These are phyloP conservation scores for Mycena floridula DNA, from an alignment of 768 basidiomycete species.

Conservation along the genomic window DNA sequence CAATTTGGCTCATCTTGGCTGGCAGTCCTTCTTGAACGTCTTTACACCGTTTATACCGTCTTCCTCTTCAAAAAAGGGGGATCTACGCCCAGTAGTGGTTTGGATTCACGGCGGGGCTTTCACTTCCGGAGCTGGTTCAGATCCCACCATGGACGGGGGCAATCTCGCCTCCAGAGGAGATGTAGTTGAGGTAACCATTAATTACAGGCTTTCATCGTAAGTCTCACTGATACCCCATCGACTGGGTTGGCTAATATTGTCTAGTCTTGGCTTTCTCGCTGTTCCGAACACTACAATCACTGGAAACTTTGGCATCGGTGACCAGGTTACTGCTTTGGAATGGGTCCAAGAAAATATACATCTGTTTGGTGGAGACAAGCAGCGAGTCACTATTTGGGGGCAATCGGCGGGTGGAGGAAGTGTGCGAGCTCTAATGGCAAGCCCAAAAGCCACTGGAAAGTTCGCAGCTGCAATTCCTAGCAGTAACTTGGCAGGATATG, in stretches of 20 bases:
- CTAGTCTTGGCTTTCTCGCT: conserved; percentile 31
- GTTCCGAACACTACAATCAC: conserved; percentile 27
- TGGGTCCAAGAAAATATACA: conserved; percentile 40
- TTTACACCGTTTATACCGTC: conserved; percentile 29
- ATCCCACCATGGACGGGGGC: conserved; percentile 29
- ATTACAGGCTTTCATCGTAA: conserved; percentile 36
- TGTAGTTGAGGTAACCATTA: conserved; percentile 32
- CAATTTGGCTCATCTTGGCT: too few species aligned
- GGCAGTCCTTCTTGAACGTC: conserved; percentile 31
- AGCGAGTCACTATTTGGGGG: conserved; percentile 37
- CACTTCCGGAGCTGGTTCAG: conserved; percentile 24
- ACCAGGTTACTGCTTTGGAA: conserved; percentile 32
- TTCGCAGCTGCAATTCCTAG: conserved; percentile 23
- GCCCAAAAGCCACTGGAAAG: conserved; percentile 20
- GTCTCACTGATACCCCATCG: too few species aligned
- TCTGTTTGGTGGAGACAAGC: conserved; percentile 39
- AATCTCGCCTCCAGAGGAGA: conserved; percentile 30
- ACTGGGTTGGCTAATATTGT: too few species aligned
- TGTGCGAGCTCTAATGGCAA: conserved; percentile 21
- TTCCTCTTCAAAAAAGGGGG: conserved; percentile 2
- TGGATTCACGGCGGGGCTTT: conserved; percentile 37
- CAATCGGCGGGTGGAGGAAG: conserved; percentile 40
- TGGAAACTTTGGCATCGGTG: conserved; percentile 35
- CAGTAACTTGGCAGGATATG: conserved; percentile 43
- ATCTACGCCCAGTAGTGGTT: conserved; percentile 30